Conservation (phyloP, 2,329 filamentous ascomycete species). For the Botrytis sinoallii region DNA sequence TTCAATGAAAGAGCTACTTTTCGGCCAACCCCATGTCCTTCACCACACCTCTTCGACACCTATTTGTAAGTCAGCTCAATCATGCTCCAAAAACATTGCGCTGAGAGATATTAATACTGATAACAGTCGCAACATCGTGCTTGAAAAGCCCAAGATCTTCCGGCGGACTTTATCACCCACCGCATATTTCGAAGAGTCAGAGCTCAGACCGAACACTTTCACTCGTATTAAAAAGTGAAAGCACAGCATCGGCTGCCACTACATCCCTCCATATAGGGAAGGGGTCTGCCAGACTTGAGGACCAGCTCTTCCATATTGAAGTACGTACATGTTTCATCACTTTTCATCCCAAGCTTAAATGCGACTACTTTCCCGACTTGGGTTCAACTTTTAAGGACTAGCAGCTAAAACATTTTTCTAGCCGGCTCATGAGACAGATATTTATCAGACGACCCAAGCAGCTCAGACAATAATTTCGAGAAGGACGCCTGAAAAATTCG, state of each 20-base stretch:
- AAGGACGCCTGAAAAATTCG: background rate
- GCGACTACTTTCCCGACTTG: too few species aligned
- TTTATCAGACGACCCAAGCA: background rate
- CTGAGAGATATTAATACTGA: background rate
- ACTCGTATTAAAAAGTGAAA: background rate
- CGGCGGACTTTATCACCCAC: too few species aligned
- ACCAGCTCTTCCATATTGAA: too few species aligned
- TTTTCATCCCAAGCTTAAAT: background rate
- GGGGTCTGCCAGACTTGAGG: fast-evolving
- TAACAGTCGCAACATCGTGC: fast-evolving
- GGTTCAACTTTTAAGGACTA: background rate
- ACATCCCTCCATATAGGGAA: background rate
- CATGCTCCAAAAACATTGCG: background rate
- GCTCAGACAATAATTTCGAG: background rate
- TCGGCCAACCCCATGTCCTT: background rate
- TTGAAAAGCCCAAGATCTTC: background rate
- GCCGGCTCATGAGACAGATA: too few species aligned
- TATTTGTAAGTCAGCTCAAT: background rate
- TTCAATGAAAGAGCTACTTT: background rate
- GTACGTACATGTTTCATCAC: background rate
- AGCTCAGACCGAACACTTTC: background rate
- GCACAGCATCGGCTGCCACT: fast-evolving
- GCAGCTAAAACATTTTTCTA: background rate
- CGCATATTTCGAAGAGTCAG: background rate
- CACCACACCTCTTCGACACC: background rate